These are phyloP conservation scores for Alternaria gaisen DNA, from an alignment of 2,329 filamentous ascomycete species.

Conservation along the genomic window DNA sequence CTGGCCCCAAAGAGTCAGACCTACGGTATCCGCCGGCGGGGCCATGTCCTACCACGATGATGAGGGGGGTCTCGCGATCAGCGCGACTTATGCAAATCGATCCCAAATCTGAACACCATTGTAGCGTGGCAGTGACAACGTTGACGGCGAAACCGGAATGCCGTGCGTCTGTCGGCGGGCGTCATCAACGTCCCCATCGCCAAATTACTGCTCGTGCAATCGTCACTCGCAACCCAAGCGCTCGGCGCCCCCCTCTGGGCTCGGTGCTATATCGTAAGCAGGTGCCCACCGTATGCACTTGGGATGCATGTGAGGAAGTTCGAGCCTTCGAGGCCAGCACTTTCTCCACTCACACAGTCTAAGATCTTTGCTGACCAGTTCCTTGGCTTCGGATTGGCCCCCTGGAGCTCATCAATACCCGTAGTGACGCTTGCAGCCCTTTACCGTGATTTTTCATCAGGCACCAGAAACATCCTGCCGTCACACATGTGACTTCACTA, in stretches of 20 bases:
- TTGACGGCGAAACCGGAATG: constrained; percentile 26
- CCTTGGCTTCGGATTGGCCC: constrained; percentile 14
- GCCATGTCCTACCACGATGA: constrained; percentile 21
- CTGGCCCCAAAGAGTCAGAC: constrained; percentile 16
- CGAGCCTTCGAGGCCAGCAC: constrained; percentile 23
- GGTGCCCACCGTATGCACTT: constrained; percentile 19
- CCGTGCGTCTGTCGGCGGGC: constrained; percentile 14
- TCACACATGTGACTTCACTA: constrained; percentile 11
- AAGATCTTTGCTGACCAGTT: constrained; percentile 13
- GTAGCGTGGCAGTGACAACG: constrained; percentile 28
- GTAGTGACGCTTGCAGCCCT: constrained; percentile 9
- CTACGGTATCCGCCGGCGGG: constrained; percentile 12
- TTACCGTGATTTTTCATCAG: constrained; percentile 10
- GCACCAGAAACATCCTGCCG: constrained; percentile 10
- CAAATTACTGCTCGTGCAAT: constrained; percentile 25
- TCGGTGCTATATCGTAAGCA: constrained; percentile 31
- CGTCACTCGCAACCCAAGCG: constrained; percentile 33
- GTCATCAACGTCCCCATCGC: constrained; percentile 27
- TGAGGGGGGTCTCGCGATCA: constrained; percentile 26
- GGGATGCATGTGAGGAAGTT: constrained; percentile 22
- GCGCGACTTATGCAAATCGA: constrained; percentile 26
- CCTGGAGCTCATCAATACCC: neutral
- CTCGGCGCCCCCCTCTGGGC: constrained; percentile 28
- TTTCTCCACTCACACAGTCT: constrained; percentile 25
- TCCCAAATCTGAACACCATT: constrained; percentile 19